Conservation (phyloP, 345 rosid genomes). For the Citrus mangshanensis region DNA sequence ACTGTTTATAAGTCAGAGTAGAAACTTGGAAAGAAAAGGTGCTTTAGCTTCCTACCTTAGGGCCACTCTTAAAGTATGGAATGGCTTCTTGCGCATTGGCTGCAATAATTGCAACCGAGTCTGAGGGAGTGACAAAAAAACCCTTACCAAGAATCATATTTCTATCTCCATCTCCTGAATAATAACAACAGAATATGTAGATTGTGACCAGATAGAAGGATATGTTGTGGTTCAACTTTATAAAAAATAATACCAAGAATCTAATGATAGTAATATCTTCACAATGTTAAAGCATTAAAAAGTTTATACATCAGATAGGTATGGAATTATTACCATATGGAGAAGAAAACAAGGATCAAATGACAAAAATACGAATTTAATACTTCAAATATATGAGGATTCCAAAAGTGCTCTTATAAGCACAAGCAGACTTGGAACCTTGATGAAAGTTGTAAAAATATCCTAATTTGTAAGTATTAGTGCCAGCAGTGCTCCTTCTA, state of each 20-base stretch:
- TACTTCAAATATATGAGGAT: neutral
- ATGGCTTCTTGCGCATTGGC: conserved; percentile 85
- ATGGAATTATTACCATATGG: neutral
- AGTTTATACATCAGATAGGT: neutral
- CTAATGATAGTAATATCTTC: neutral
- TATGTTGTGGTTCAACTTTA: neutral
- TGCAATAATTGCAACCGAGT: conserved; percentile 91
- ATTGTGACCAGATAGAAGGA: neutral
- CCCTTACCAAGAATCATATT: conserved; percentile 88
- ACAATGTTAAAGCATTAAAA: neutral
- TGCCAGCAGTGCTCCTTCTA: neutral
- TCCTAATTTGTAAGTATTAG: neutral
- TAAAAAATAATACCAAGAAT: neutral
- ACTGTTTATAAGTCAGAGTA: neutral
- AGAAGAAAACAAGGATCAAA: neutral
- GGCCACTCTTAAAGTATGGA: conserved; percentile 74
- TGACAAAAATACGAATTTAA: neutral
- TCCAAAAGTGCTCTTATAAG: neutral
- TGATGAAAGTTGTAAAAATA: neutral
- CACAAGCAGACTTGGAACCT: neutral
- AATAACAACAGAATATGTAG: conserved; percentile 8
- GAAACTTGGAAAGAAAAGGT: neutral
- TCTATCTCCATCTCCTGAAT: conserved; percentile 92
- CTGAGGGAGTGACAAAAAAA: conserved; percentile 92
- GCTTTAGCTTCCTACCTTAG: conserved; percentile 51